Conservation (phyloP, 805 yeast genomes). For the Candida sphagnicola region DNA sequence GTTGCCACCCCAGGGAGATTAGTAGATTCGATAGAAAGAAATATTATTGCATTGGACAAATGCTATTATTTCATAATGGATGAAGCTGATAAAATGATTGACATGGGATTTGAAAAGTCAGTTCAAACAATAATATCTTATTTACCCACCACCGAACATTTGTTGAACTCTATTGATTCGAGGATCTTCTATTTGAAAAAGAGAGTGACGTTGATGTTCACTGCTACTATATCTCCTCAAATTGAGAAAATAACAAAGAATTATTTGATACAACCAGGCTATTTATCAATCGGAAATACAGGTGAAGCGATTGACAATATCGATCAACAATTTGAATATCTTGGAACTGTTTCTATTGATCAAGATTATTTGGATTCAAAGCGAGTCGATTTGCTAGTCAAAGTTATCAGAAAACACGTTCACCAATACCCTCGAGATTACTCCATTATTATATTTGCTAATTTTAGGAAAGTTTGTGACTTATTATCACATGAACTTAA, state of each 20-base stretch:
- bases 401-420: conserved; percentile 44
- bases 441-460: conserved; percentile 73
- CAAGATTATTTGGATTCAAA: conserved; percentile 21
- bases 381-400: conserved; percentile 41
- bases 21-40: conserved; percentile 71
- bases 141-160: conserved; percentile 42
- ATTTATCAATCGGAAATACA: conserved; percentile 62
- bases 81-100: conserved; percentile 95
- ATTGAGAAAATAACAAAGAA: conserved; percentile 64
- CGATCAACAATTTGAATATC: conserved; percentile 55
- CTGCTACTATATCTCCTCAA: conserved; percentile 84
- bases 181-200: conserved; percentile 35
- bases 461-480: conserved; percentile 73
- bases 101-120: conserved; percentile 87
- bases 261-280: conserved; percentile 60
- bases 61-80: conserved; percentile 76
- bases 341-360: conserved; percentile 18
- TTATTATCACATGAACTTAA: conserved; percentile 49
- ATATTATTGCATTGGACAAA: conserved; percentile 54
- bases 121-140: conserved; percentile 54
- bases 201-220: conserved; percentile 81
- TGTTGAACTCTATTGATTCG: conserved; percentile 21
- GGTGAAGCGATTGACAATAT: conserved; percentile 67
- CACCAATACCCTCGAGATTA: conserved; percentile 9
- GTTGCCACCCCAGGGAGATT: conserved; percentile 95